Evolutionary conservation across 83 land plant genomes (phyloP).

Genomic region (Thuja plicata): DNA sequence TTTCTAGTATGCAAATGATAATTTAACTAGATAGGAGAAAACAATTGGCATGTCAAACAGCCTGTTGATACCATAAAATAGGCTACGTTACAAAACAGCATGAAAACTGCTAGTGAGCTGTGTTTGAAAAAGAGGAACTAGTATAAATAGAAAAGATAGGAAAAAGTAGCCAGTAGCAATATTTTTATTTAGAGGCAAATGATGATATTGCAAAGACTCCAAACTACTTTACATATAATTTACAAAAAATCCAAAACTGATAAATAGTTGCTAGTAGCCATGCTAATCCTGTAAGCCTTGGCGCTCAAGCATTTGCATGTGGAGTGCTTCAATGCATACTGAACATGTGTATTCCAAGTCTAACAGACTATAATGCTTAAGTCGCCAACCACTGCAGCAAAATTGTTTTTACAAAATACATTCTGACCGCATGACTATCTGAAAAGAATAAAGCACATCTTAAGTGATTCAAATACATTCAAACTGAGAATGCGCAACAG

Average conservation of each 20-base stretch:
- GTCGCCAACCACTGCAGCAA: neutral
- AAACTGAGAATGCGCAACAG: neutral
- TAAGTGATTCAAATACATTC: neutral
- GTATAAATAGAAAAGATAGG: neutral
- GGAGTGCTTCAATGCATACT: neutral
- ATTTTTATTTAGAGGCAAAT: neutral
- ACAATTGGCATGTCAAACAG: neutral
- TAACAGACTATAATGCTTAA: neutral
- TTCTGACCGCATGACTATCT: neutral
- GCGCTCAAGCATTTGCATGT: neutral
- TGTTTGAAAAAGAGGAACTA: neutral
- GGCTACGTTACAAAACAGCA: neutral
- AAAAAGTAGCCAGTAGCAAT: neutral
- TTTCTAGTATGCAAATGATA: too few species aligned
- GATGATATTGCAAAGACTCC: neutral
- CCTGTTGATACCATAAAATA: neutral
- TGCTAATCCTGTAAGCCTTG: neutral
- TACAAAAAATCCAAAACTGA: neutral
- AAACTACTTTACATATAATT: neutral
- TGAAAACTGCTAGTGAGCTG: neutral
- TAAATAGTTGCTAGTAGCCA: neutral
- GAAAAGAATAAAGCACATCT: neutral
- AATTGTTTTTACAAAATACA: neutral
- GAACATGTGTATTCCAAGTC: neutral
- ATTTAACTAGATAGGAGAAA: too few species aligned